Percentiles rank a stretch among this genome's conserved stretches.
These are phyloP conservation scores for Decorospora gaudefroyi DNA, from an alignment of 2,329 filamentous ascomycete species.

Conservation along the genomic window DNA sequence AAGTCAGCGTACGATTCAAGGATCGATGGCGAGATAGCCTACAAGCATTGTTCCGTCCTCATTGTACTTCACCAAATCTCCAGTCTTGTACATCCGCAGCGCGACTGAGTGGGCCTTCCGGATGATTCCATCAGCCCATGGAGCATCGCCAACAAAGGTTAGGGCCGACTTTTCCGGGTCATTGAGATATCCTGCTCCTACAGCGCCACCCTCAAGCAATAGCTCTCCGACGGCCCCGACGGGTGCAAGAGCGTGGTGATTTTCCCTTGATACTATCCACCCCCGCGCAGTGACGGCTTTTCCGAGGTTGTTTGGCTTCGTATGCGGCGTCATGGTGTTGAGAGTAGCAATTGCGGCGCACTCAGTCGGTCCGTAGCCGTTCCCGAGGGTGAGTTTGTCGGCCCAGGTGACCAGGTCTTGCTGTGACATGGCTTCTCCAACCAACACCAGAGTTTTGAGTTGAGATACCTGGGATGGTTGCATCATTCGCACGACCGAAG, in stretches of 20 bases:
- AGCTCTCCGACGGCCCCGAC: slow-evolving; percentile 51
- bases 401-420: slow-evolving; percentile 46
- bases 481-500: slow-evolving; percentile 46
- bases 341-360: slow-evolving; percentile 45
- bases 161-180: slow-evolving; percentile 39
- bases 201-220: slow-evolving; percentile 47
- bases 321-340: slow-evolving; percentile 34
- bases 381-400: slow-evolving; percentile 42
- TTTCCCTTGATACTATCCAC: slow-evolving; percentile 48
- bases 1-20: background rate
- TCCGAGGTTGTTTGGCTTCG: slow-evolving; percentile 45
- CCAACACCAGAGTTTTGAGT: slow-evolving; percentile 35
- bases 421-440: slow-evolving; percentile 43
- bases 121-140: slow-evolving; percentile 23
- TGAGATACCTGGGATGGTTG: slow-evolving; percentile 35
- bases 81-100: slow-evolving; percentile 43
- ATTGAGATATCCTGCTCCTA: slow-evolving; percentile 40
- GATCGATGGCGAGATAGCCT: slow-evolving; percentile 1
- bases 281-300: slow-evolving; percentile 35
- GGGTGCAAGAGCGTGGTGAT: slow-evolving; percentile 44
- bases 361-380: slow-evolving; percentile 50
- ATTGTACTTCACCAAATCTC: slow-evolving; percentile 46
- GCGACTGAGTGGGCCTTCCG: background rate
- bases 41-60: slow-evolving; percentile 41
- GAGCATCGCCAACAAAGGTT: slow-evolving; percentile 30